Evolutionary conservation across 495 filamentous ascomycete genomes (phyloP).

Genomic region (Penicillium bialowiezense): DNA sequence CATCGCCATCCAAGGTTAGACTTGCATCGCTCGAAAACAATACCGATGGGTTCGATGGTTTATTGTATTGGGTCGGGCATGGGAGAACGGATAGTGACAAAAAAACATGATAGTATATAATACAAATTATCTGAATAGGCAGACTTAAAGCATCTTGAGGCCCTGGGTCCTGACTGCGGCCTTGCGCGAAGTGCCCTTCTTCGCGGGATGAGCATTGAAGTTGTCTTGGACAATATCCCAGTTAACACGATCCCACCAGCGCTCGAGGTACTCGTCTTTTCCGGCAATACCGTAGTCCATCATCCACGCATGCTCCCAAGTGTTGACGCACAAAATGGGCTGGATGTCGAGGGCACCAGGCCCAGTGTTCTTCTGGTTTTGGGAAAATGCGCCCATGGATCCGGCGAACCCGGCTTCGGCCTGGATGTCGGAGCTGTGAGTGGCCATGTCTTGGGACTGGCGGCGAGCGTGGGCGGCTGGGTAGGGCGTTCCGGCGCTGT

Average conservation of each 20-base stretch:
- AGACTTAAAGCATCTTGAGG: constrained; percentile 29
- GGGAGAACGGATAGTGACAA: constrained; percentile 7
- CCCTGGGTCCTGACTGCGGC: constrained; percentile 22
- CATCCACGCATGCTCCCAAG: constrained; percentile 94
- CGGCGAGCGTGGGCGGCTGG: constrained; percentile 76
- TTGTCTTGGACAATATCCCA: constrained; percentile 68
- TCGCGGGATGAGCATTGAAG: constrained; percentile 36
- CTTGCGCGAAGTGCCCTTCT: constrained; percentile 18
- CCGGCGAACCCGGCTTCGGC: constrained; percentile 47
- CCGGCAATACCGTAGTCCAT: constrained; percentile 77
- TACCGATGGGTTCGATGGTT: constrained; percentile 8
- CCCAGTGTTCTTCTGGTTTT: constrained; percentile 46
- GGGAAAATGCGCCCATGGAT: constrained; percentile 46
- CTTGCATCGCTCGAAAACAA: not conserved
- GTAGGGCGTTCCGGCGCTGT: constrained; percentile 87
- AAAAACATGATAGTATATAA: constrained; percentile 29
- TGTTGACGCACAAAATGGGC: constrained; percentile 86
- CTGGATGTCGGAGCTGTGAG: constrained; percentile 40
- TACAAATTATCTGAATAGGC: constrained; percentile 29
- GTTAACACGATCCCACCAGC: constrained; percentile 85
- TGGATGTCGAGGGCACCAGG: constrained; percentile 68
- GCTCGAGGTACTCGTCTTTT: constrained; percentile 71
- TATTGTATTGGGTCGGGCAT: constrained; percentile 8
- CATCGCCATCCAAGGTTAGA: too few relatives aligned
- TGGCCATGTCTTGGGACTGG: constrained; percentile 81